Evolutionary conservation across 2,329 filamentous ascomycete genomes (phyloP), one percentile per base, ranked within the genome.

Genomic region (Calonectria pteridis): DNA sequence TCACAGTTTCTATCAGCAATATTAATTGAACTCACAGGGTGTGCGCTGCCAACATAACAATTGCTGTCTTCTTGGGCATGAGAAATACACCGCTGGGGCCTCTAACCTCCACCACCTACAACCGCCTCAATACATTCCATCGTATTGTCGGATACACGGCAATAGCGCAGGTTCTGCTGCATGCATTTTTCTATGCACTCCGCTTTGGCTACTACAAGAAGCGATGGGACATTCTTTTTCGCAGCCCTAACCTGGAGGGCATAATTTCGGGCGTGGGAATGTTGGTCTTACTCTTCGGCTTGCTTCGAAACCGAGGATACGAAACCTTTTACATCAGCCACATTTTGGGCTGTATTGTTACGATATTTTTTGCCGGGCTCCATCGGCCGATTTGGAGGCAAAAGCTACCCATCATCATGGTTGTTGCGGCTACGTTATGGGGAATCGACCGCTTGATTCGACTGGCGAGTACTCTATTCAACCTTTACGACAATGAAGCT

Each of bases 281-380:
- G 79, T 75, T 88, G 11, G 73, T 85, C 37, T 79, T 87, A 7
- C 79, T 84, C 6, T 62, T 84, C 3, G 84, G 73, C 64, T 82
- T 55, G 59, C 86, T 62, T 77, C 74, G 83, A 46, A 82, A 82
- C 50, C 74, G 83, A n/a, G 82, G 84, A 62, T 90, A 90, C 69
- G 87, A 89, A 72, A 71, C 85, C 2, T 90, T 89, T 76, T 88
- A 87, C 62, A 75, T 86, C 28, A 81, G 84, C 20, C 87, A 89
- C 67, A 77, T 89, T 5, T 43, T 78, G 2, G 84, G 86, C 18
- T 88, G 86, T 59, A 74, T 87, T 2, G 76, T 86, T 6, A 83
- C 85, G 6, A 80, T 88, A 16, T 76, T 87, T 20, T 83, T 84
- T 10, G 77, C 87, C 6, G 85, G 82, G 0, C 79, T 88, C 16